phyloP scores from a whole-genome alignment of 495 filamentous ascomycete species.

The Ramalina peruviana region DNA sequence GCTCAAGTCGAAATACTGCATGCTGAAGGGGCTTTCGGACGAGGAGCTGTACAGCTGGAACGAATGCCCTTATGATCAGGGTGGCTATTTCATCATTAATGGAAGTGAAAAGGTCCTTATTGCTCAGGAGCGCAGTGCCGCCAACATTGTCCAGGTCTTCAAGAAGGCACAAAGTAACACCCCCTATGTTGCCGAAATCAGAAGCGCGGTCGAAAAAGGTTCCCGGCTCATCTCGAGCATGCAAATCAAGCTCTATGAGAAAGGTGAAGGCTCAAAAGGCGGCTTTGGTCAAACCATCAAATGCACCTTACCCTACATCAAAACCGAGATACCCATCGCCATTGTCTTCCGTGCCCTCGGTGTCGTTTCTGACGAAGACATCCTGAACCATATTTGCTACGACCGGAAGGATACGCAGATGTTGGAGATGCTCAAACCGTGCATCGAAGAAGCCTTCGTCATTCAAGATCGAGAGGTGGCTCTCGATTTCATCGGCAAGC shows the following conservation, averaged over 20 bases:
- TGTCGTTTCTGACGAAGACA: constrained; percentile 94
- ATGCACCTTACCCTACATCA: constrained; percentile 83
- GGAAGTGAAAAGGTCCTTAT: constrained; percentile 99
- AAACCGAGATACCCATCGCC: constrained; percentile 80
- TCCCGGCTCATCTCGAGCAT: constrained; percentile 84
- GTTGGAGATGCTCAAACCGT: constrained; percentile 93
- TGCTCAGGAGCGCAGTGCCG: constrained; percentile 91
- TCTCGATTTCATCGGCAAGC: constrained; percentile 88
- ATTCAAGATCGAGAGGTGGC: constrained; percentile 96
- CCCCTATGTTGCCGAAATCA: constrained; percentile 87
- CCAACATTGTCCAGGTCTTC: constrained; percentile 98
- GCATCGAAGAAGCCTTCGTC: constrained; percentile 88
- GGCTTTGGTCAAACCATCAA: constrained; percentile 77
- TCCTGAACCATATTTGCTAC: constrained; percentile 93
- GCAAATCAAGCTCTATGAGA: constrained; percentile 73
- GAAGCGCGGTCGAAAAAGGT: constrained; percentile 91
- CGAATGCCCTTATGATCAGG: constrained; percentile 95
- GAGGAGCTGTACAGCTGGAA: constrained; percentile 71
- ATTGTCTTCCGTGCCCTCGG: constrained; percentile 92
- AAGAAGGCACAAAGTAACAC: constrained; percentile 84
- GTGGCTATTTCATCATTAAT: constrained; percentile 98
- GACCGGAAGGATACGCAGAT: constrained; percentile 89
- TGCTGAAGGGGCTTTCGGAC: constrained; percentile 65
- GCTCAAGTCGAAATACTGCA: constrained; percentile 90
- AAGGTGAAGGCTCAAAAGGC: constrained; percentile 63